phyloP scores from a whole-genome alignment of 192 early-diverging fungal genomes.

The Tieghemiomyces parasiticus region DNA sequence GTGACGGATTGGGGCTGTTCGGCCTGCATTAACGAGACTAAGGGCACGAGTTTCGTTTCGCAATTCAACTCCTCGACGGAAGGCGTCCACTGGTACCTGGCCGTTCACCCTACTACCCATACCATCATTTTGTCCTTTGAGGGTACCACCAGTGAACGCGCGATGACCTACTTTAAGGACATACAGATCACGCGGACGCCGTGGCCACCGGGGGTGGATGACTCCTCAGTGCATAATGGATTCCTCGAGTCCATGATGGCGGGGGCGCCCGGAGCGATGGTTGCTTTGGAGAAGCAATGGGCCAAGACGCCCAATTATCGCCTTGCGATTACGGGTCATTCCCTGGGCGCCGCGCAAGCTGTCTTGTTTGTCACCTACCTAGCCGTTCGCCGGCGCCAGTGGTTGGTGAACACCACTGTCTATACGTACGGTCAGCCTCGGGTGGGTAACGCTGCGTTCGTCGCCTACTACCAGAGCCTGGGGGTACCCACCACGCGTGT shows the following conservation, averaged over 20 bases:
- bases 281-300: neutral
- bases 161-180: neutral
- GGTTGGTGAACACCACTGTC: neutral
- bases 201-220: neutral
- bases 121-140: neutral
- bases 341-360: neutral
- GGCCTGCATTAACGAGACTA: neutral
- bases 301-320: constrained; percentile 17
- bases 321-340: constrained; percentile 18
- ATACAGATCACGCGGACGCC: neutral
- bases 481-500: constrained; percentile 12
- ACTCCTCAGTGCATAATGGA: neutral
- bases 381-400: neutral
- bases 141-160: neutral
- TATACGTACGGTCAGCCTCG: constrained; percentile 16
- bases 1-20: neutral
- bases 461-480: neutral
- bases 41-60: neutral
- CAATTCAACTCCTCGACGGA: neutral
- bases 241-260: neutral
- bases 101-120: neutral
- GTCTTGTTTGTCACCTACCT: neutral
- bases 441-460: neutral
- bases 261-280: neutral
- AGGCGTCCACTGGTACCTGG: neutral